These are phyloP conservation scores for Periconia sp. DNA, from an alignment of 2,329 filamentous ascomycete genomes.

Conservation along the genomic window DNA sequence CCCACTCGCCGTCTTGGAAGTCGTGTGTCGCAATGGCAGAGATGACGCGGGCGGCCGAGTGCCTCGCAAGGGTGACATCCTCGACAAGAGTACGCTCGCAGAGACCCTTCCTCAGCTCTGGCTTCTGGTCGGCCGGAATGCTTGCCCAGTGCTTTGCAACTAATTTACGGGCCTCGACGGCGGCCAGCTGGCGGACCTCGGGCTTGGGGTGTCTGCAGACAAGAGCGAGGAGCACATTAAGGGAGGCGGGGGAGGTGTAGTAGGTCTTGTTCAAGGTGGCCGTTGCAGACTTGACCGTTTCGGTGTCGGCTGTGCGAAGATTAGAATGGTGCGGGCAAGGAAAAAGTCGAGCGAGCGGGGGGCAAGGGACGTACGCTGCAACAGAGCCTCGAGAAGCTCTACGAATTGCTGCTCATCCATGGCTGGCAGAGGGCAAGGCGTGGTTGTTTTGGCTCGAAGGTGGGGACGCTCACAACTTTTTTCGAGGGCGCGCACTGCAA, in stretches of 20 bases:
- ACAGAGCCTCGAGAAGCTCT: slow-evolving; percentile 82
- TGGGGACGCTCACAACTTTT: too few relatives aligned
- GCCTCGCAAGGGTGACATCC: slow-evolving; percentile 75
- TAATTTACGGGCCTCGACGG: slow-evolving; percentile 85
- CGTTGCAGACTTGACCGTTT: slow-evolving; percentile 82
- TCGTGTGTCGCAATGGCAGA: slow-evolving; percentile 86
- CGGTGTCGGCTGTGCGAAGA: slow-evolving; percentile 71
- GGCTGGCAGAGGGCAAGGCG: too few relatives aligned
- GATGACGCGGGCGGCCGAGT: slow-evolving; percentile 87
- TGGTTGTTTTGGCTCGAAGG: too few relatives aligned
- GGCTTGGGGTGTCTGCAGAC: slow-evolving; percentile 76
- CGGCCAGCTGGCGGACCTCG: slow-evolving; percentile 84
- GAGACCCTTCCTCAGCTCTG: slow-evolving; percentile 79
- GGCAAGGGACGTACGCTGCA: slow-evolving; percentile 78
- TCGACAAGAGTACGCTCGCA: slow-evolving; percentile 85
- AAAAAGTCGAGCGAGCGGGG: slow-evolving; percentile 10
- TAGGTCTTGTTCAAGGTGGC: slow-evolving; percentile 90
- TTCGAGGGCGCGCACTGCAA: too few relatives aligned
- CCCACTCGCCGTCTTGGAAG: slow-evolving; percentile 85
- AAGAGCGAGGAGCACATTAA: slow-evolving; percentile 86
- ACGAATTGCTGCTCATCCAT: slow-evolving; percentile 88
- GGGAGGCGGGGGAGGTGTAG: slow-evolving; percentile 83
- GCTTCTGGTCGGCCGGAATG: slow-evolving; percentile 76
- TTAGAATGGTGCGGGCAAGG: slow-evolving; percentile 37
- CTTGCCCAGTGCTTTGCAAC: slow-evolving; percentile 85